A percentile compares a stretch with the other conserved stretches of the same genome.
These are phyloP conservation scores for Globisporangium acanthophoron DNA, from an alignment of 352 stramenopile genomes.

Conservation along the genomic window DNA sequence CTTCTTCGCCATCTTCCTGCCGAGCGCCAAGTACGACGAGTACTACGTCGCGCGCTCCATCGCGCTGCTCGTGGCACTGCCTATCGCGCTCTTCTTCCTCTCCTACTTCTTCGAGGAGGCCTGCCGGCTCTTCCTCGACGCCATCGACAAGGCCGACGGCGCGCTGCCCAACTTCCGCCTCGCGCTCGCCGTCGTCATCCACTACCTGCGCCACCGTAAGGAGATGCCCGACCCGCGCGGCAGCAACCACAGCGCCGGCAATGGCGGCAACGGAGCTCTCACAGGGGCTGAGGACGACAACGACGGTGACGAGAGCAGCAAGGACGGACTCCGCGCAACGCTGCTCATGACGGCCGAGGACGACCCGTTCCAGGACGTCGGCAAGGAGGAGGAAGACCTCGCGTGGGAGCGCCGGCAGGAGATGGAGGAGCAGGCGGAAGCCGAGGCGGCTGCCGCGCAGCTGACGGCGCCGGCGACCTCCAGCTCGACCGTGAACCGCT, in stretches of 20 bases:
- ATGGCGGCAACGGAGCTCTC: neutral
- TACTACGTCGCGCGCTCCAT: conserved; percentile 60
- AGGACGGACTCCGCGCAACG: neutral
- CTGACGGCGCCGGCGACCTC: conserved; percentile 10
- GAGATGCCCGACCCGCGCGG: conserved; percentile 32
- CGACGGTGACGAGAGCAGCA: neutral
- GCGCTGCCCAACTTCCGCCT: conserved; percentile 75
- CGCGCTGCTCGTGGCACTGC: conserved; percentile 48
- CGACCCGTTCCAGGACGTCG: conserved; percentile 49
- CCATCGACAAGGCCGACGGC: conserved; percentile 66
- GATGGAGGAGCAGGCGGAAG: conserved; percentile 20
- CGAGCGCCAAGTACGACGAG: conserved; percentile 64
- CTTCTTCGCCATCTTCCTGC: conserved; percentile 82
- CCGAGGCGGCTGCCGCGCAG: conserved; percentile 12
- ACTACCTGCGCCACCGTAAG: conserved; percentile 67
- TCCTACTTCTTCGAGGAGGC: conserved; percentile 80
- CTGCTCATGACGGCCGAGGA: conserved; percentile 43
- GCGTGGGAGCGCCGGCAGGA: conserved; percentile 30
- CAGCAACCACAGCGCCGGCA: neutral
- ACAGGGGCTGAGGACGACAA: neutral
- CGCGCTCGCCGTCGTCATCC: conserved; percentile 65
- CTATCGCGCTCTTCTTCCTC: conserved; percentile 64
- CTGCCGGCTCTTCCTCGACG: conserved; percentile 61
- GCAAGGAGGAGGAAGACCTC: conserved; percentile 55
- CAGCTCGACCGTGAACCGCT: conserved; percentile 29